These are phyloP conservation scores for Colletotrichum cuscutae DNA, from an alignment of 2,329 filamentous ascomycete species.

Conservation along the genomic window DNA sequence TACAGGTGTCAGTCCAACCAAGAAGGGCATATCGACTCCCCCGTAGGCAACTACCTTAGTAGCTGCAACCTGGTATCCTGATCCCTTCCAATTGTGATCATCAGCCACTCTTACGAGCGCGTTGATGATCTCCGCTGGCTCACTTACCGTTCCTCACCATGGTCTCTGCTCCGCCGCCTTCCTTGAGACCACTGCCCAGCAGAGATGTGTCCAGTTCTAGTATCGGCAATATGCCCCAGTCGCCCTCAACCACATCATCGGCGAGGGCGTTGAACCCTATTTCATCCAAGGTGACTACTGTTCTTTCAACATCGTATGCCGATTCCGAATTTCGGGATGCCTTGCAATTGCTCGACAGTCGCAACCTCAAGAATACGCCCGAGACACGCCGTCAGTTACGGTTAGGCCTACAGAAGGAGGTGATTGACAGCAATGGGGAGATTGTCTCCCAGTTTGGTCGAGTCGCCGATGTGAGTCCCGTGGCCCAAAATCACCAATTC, in stretches of 20 bases:
- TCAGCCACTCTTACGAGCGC: not conserved
- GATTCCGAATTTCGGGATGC: constrained; percentile 92
- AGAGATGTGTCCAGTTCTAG: constrained; percentile 29
- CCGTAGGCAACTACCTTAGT: not conserved
- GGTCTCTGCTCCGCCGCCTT: constrained; percentile 8
- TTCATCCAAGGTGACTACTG: constrained; percentile 82
- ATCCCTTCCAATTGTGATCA: not conserved
- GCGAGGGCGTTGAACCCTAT: constrained; percentile 71
- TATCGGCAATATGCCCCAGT: constrained; percentile 1
- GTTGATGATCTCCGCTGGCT: not conserved
- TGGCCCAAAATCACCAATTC: not conserved
- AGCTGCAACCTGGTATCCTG: not conserved
- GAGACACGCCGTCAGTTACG: constrained; percentile 83
- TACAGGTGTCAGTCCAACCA: not conserved
- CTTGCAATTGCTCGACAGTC: constrained; percentile 79
- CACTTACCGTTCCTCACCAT: not conserved
- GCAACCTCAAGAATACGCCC: constrained; percentile 77
- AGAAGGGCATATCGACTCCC: not conserved
- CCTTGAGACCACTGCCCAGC: constrained; percentile 14
- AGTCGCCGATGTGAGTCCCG: constrained; percentile 80
- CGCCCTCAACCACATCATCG: constrained; percentile 42
- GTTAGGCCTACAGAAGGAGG: constrained; percentile 87
- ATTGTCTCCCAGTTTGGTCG: constrained; percentile 89
- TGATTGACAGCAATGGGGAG: constrained; percentile 91
- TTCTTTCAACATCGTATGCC: constrained; percentile 91